Conservation (phyloP, 306 rosid genomes). For the Trifolium fragiferum region DNA sequence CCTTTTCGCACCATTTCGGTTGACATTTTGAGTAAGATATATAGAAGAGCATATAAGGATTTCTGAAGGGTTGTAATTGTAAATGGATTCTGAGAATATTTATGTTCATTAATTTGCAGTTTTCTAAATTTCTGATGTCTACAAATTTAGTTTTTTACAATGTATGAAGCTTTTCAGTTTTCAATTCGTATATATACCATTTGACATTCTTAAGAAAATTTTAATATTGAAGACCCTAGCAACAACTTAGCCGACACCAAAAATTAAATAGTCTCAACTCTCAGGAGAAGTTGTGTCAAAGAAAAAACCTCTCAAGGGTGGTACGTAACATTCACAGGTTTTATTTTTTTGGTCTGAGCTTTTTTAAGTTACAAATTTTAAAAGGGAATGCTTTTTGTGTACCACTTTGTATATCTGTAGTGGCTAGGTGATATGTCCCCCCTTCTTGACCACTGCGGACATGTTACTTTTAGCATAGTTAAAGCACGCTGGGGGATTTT, state of each 20-base stretch:
- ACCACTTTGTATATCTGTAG: not conserved
- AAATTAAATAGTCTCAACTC: too few relatives aligned
- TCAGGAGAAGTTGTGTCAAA: too few relatives aligned
- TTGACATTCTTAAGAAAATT: not conserved
- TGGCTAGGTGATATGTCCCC: not conserved
- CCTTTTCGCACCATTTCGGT: not conserved
- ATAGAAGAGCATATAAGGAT: not conserved
- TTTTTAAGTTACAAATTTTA: not conserved
- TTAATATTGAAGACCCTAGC: not conserved
- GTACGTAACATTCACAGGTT: not conserved
- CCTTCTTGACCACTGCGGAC: not conserved
- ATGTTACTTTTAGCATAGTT: conserved; percentile 7
- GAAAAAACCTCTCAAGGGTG: too few relatives aligned
- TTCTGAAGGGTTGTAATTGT: not conserved
- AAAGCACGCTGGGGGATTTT: not conserved
- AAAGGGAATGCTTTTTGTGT: not conserved
- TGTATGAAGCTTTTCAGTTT: not conserved
- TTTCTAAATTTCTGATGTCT: not conserved
- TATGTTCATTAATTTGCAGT: conserved; percentile 6
- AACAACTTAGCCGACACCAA: not conserved
- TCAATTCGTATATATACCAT: not conserved
- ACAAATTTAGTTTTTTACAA: not conserved
- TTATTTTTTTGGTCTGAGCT: not conserved
- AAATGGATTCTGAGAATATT: not conserved
- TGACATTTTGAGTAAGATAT: conserved; percentile 13